Base-by-base conservation (phyloP, 306 rosid genomes). In the Cucurbita ficifolia region DNA sequence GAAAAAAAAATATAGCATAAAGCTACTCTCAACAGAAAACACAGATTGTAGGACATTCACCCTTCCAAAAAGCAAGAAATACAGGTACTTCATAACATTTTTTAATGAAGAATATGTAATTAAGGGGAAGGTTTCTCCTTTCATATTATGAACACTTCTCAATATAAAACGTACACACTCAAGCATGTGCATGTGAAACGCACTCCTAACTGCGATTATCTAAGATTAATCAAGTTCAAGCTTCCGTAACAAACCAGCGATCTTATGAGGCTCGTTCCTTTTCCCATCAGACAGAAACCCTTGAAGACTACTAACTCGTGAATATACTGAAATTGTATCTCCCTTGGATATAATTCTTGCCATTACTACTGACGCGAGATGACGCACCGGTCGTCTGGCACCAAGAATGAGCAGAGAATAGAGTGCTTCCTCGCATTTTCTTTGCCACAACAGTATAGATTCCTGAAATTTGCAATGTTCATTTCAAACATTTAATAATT, bases 311-410 rank as follows among this genome's bases (percentile, higher is more conserved):
- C 98, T 94, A 17, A 84, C 97, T 83, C 98, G 85, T 6, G 97
- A 90, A 84, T 94, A 94, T 69, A 94, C 85, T 0, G 98, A 94
- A 81, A 94, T 94, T 54, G 77, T 63, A 73, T 94, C 98, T 79
- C 98, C 98, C 86, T 90, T 88, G 7, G 83, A 84, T 81, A 94
- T 94, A 81, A 90, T 86, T 79, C 75, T 88, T 7, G 90, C 89
- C 98, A 89, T 94, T 36, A 96, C 96, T 14, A 89, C 87, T 5
- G 98, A 94, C 29, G 97, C 96, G 86, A 94, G 79, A 84, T 94
- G 97, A 67, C 98, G 94, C 70, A 94, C 95, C 16, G 98, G 98
- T 69, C 96, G 84, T 62, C 92, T 88, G n/a, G 95, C 98, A 72
- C 98, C 98, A 17, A 94, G 81, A 78, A 80, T 83, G 77, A 94